These are phyloP conservation scores for Penicillium pulvis DNA, from an alignment of 495 filamentous ascomycete species.

Conservation along the genomic window DNA sequence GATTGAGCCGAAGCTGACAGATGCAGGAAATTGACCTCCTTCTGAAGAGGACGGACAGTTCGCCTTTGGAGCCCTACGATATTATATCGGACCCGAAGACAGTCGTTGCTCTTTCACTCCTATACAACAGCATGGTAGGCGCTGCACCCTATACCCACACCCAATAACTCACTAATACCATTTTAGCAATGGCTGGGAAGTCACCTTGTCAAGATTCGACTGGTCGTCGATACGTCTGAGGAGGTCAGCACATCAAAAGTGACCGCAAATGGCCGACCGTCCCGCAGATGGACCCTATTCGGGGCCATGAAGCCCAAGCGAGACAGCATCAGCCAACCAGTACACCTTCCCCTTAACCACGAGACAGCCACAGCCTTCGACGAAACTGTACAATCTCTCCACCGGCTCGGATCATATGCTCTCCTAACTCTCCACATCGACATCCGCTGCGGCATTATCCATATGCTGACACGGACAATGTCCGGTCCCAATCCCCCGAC, in stretches of 20 bases:
- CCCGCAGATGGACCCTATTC: slow-evolving; percentile 81
- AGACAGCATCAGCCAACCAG: slow-evolving; percentile 55
- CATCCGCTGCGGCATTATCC: slow-evolving; percentile 77
- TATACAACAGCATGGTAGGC: slow-evolving; percentile 87
- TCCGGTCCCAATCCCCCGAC: slow-evolving; percentile 45
- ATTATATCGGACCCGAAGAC: slow-evolving; percentile 89
- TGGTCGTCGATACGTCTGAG: slow-evolving; percentile 57
- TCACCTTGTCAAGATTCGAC: slow-evolving; percentile 73
- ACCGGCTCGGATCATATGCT: slow-evolving; percentile 71
- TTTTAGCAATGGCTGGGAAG: slow-evolving; percentile 82
- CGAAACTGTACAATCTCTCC: slow-evolving; percentile 75
- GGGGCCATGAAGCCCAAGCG: slow-evolving; percentile 57
- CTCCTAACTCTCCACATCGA: slow-evolving; percentile 87
- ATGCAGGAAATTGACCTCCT: slow-evolving; percentile 66
- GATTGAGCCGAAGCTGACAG: slow-evolving; percentile 9
- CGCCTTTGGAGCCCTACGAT: slow-evolving; percentile 69
- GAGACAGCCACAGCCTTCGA: slow-evolving; percentile 87
- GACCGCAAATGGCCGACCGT: slow-evolving; percentile 40
- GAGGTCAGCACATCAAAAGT: slow-evolving; percentile 44
- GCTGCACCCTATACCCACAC: background rate
- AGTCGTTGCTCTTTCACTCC: slow-evolving; percentile 77
- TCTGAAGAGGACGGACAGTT: slow-evolving; percentile 62
- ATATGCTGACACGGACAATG: slow-evolving; percentile 56
- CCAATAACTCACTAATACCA: background rate
- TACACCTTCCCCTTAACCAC: slow-evolving; percentile 86